Base-by-base conservation (phyloP, 116 monocot species). In the Trichopus zeylanicus region DNA sequence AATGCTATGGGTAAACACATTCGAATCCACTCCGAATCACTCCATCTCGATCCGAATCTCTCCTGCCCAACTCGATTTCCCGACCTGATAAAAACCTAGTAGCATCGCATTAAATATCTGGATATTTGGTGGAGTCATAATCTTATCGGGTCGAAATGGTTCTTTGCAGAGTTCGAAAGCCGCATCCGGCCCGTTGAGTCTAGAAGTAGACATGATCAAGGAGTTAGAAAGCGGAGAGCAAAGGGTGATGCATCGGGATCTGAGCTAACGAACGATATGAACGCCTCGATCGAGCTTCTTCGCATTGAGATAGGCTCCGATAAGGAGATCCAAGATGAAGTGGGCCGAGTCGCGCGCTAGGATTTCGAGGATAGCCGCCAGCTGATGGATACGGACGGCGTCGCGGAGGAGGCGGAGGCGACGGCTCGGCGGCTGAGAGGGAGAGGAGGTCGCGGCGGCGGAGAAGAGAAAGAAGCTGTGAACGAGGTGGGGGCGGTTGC, bases 241-340 rank as follows among this genome's bases (percentile, higher is more conserved):
- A 27, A 22, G 76, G 75, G 3, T 19, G 74, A 78, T 65, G 29
- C 73, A 60, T 39, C 60, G 31, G 0, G 64, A 68, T 51, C 28
- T 13, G 29, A 85, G 72, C 23, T 58, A 5, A 13, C 72, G 73
- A 54, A 56, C 54, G 62, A 86, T 53, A 49, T 51, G 46, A 54
- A 82, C 28, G 3, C 79, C 85, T 12, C 31, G 71, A 51, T 79
- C 77, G 28, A 77, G 24, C 39, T 65, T 53, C 18, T 67, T 60
- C 34, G 70, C 54, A 6, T 53, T 48, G 26, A 90, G 55, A 59
- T 85, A 82, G 23, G 76, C 90, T 25, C 38, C 52, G 66, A 90
- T 64, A 16, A 90, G 69, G 26, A 85, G 78, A 66, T 90, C 90
- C 67, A 90, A 85, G 56, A 82, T 76, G 46, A 90, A 72, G 31